Conservation (phyloP, 768 basidiomycete genomes). For the Mycena indigotica region DNA sequence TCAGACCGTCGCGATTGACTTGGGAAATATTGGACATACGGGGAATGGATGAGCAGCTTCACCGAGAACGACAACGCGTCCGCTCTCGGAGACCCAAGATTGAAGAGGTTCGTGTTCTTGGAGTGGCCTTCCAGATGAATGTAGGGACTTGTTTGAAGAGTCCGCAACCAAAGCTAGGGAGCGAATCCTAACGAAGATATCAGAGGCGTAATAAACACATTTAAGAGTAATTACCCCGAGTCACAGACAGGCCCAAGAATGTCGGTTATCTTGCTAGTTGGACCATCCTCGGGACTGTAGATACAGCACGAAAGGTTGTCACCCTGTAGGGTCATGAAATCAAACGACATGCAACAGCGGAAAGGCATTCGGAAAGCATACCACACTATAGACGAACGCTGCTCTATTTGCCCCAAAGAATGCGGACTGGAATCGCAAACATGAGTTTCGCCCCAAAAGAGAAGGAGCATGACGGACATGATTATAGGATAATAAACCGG, state of each 20-base stretch:
- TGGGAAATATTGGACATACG: background rate
- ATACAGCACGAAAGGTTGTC: background rate
- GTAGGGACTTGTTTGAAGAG: background rate
- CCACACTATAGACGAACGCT: too few species aligned
- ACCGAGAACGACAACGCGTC: slow-evolving; percentile 6
- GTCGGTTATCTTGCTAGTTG: background rate
- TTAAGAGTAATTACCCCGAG: background rate
- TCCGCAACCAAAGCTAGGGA: too few species aligned
- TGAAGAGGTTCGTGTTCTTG: slow-evolving; percentile 3
- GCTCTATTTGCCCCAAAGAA: background rate
- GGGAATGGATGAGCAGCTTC: slow-evolving; percentile 17
- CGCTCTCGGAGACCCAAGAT: slow-evolving; percentile 16
- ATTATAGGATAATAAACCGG: too few species aligned
- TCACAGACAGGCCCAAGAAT: slow-evolving; percentile 6
- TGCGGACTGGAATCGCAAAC: background rate
- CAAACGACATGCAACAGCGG: background rate
- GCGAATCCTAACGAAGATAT: too few species aligned
- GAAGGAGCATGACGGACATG: too few species aligned
- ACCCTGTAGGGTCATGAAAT: background rate
- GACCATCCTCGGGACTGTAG: background rate
- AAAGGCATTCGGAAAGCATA: too few species aligned
- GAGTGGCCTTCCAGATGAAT: background rate
- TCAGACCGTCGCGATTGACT: background rate
- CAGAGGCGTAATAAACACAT: too few species aligned
- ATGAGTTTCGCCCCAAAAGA: background rate